phyloP scores from a whole-genome alignment of 495 filamentous ascomycete species.

The Xylaria flabelliformis region DNA sequence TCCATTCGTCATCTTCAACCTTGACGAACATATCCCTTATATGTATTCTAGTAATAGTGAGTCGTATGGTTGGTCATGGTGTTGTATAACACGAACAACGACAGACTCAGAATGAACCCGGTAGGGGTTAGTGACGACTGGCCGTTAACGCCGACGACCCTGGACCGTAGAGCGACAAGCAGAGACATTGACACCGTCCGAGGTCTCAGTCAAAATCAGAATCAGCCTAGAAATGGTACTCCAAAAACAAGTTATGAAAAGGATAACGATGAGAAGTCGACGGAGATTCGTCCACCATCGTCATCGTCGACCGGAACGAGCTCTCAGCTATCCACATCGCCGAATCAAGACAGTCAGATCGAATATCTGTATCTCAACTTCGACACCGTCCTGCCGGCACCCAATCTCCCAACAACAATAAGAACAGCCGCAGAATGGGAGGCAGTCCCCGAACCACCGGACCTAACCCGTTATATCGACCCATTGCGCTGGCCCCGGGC shows the following conservation, averaged over 20 bases:
- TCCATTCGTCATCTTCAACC: background rate
- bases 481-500: conserved; percentile 76
- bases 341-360: conserved; percentile 49
- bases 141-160: conserved; percentile 1
- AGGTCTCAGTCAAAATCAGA: background rate
- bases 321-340: background rate
- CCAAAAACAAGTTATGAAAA: background rate
- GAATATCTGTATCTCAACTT: conserved; percentile 76
- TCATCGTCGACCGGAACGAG: background rate
- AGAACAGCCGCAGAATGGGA: conserved; percentile 31
- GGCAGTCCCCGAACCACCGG: conserved; percentile 60
- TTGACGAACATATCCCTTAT: background rate
- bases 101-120: conserved; percentile 5
- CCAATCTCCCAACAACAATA: conserved; percentile 52
- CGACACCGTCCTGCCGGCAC: conserved; percentile 67
- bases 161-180: background rate
- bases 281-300: background rate
- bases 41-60: background rate
- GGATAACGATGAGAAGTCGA: background rate
- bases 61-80: background rate
- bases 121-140: background rate
- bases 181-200: background rate
- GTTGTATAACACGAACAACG: background rate
- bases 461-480: conserved; percentile 69
- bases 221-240: background rate